Evolutionary conservation across 78 protist genomes (phyloP), one percentile per base, ranked within the genome.

Genomic region (Pigoraptor vietnamica): DNA sequence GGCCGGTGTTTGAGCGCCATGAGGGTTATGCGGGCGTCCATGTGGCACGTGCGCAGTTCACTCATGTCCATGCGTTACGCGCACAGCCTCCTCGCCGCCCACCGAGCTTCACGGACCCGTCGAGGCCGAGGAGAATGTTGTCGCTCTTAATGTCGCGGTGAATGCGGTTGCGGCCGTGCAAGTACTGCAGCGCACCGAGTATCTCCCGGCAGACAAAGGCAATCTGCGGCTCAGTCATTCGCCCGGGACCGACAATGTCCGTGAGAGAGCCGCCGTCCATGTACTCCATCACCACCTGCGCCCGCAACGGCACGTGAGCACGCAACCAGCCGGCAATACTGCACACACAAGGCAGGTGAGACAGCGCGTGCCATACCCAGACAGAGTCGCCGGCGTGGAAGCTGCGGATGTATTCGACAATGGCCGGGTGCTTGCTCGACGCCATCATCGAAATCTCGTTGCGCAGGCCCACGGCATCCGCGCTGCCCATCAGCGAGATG

Each of bases 391-490:
- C n/a, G 34, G n/a, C 6, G 0, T 24, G 36, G 29, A 40, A 95
- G 90, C 93, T 87, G 84, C 91, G 96, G 67, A 91, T 40, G 93
- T 92, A 95, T 24, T 89, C 91, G 37, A 95, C 93, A 36, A 95
- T 94, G 89, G 93, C 93, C 91, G 92, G 93, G 89, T 96, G 97
- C 89, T 88, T 86, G 90, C 92, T 91, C 29, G 91, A 82, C 33
- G 81, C 81, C 94, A 95, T 88, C 56, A 94, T 93, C 40, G 92
- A 88, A 86, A 95, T 93, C 93, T 95, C 97, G 48, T 94, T 83
- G 1, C 34, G 36, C 33, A 83, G 39, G 2, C 19, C 88, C 88
- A 33, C 21, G 39, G 34, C 2, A 23, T 83, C 88, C 1, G 84
- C 21, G 6, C 84, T 2, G 56, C 2, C 34, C 14, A 2, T 81